Conservation (phyloP, 164 flowering plant genomes). For the Tetrastigma voinierianum region DNA sequence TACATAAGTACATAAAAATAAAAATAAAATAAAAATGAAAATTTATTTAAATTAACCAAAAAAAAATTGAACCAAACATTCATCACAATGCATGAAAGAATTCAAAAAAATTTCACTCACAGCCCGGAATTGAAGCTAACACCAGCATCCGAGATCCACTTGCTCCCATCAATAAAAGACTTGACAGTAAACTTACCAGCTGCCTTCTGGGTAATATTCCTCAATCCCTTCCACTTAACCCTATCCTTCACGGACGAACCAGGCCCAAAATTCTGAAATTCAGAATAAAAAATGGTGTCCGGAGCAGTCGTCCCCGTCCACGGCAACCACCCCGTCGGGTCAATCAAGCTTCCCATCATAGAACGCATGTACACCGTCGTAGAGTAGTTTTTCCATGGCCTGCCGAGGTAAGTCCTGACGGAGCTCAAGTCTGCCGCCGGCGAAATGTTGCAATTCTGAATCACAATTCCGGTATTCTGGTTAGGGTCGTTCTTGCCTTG, state of each 20-base stretch:
- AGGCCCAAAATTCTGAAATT: constrained; percentile 56
- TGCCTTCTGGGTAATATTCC: constrained; percentile 15
- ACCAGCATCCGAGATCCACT: constrained; percentile 36
- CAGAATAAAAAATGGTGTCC: constrained; percentile 52
- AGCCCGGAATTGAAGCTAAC: constrained; percentile 16
- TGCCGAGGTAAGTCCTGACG: constrained; percentile 51
- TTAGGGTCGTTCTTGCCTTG: constrained; percentile 68
- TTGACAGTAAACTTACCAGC: constrained; percentile 42
- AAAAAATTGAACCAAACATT: background rate
- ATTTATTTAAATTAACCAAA: no score
- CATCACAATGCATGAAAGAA: no score
- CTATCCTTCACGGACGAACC: constrained; percentile 62
- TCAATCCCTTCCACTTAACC: constrained; percentile 76
- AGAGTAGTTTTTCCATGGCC: constrained; percentile 89
- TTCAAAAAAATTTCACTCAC: background rate
- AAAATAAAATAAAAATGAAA: no score
- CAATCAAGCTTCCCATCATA: constrained; percentile 36
- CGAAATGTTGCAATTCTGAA: constrained; percentile 60
- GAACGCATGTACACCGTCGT: constrained; percentile 49
- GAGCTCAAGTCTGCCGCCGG: constrained; percentile 33
- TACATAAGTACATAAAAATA: no score
- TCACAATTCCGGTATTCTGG: constrained; percentile 66
- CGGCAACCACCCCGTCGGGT: constrained; percentile 64
- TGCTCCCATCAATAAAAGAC: constrained; percentile 36
- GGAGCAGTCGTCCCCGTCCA: constrained; percentile 58